Percentiles rank a stretch among this genome's conserved stretches.
These are phyloP conservation scores for Ehretia macrophylla DNA, from an alignment of 257 asterid genomes.

Conservation along the genomic window DNA sequence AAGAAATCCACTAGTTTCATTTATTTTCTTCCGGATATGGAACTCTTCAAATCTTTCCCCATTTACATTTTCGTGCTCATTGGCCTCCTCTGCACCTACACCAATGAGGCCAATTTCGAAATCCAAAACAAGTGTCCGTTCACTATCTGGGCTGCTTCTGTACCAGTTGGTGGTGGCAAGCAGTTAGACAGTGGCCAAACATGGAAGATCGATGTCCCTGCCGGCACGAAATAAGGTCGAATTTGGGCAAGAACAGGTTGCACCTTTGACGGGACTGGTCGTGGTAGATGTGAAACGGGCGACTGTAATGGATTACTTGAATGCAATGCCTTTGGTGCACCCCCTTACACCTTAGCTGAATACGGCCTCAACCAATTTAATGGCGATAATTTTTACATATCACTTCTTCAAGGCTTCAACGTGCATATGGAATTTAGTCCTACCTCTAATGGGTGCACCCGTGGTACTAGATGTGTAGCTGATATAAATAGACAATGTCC, in stretches of 20 bases:
- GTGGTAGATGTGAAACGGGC: slow-evolving; percentile 55
- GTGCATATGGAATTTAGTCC: slow-evolving; percentile 43
- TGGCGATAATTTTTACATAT: slow-evolving; percentile 44
- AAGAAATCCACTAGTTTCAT: background rate
- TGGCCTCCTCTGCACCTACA: background rate
- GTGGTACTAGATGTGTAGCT: slow-evolving; percentile 30
- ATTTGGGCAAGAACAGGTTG: slow-evolving; percentile 74
- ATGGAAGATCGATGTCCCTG: slow-evolving; percentile 26
- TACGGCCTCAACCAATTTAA: slow-evolving; percentile 47
- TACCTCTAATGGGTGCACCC: slow-evolving; percentile 21
- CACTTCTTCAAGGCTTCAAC: slow-evolving; percentile 55
- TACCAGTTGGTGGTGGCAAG: slow-evolving; percentile 11
- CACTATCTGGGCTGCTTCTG: slow-evolving; percentile 33
- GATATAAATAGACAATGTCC: slow-evolving; percentile 54
- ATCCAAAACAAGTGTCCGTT: slow-evolving; percentile 26
- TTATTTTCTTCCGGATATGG: background rate
- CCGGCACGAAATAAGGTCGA: slow-evolving; percentile 25
- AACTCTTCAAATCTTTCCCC: background rate
- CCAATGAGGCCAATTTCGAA: slow-evolving; percentile 22
- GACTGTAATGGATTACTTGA: slow-evolving; percentile 49
- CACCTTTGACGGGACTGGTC: slow-evolving; percentile 43
- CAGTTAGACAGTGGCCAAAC: slow-evolving; percentile 28
- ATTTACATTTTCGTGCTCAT: background rate
- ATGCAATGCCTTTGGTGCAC: slow-evolving; percentile 36
- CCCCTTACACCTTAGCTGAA: slow-evolving; percentile 53